Base-by-base conservation (phyloP, 768 basidiomycete species). In the Calocybe cyanea region DNA sequence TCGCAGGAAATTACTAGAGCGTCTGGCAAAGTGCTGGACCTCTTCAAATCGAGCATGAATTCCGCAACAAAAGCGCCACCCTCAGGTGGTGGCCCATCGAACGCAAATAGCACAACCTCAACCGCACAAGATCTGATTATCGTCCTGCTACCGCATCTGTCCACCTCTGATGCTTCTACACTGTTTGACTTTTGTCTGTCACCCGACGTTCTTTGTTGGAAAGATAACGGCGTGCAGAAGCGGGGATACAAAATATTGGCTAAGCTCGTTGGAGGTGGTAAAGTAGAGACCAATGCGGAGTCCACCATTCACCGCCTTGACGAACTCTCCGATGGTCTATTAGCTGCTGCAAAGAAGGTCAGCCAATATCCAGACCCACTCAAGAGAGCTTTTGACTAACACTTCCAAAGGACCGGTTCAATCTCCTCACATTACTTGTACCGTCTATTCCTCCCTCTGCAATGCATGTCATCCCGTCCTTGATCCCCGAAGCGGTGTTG, bases 401-500 rank as follows among this genome's bases (percentile, higher is more conserved):
- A 9, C 39, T 38, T 45, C 31, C 19, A 24, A 57, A 90, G 84
- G 96, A 98, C 63, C 87, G 96, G 6, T 82, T 93, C 52, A 75
- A 74, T 41, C 71, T 98, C 0, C 72, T 97, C 37, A 63, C 83
- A 2, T 69, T 76, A 0, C 73, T 98, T 34, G 71, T 97, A 23
- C 74, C 79, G 7, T 63, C 65, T 18, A 75, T 98, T 24, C 83
- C 90, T 0, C 63, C 83, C 1, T 77, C 80, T 4, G 75, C 81
- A 15, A 66, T 98, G 54, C 88, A 96, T 54, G 66, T 95, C 39
- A 83, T 99, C 39, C 88, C 92, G 1, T 83, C 85, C 1, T 70
- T 98, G 18, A 85, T 98, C 37, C 92, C 95, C 2, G 96, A 99
- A 67, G 90, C 88, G 11, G 88, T 98, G 7, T 69, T 99, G 20